phyloP scores from a whole-genome alignment of 495 filamentous ascomycete species.

The Aspergillus biplanus region DNA sequence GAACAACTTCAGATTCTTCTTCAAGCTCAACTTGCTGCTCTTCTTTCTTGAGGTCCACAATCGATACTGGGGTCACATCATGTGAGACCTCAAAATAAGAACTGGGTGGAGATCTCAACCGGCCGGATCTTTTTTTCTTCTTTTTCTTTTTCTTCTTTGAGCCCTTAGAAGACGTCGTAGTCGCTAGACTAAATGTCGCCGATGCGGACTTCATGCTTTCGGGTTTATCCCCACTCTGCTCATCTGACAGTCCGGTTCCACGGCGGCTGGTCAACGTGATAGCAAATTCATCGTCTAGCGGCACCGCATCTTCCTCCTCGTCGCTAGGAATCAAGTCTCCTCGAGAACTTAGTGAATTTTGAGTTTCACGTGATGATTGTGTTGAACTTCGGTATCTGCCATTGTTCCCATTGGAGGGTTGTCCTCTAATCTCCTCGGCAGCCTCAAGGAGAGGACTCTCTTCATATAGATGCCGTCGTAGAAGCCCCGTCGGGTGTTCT shows the following conservation, averaged over 20 bases:
- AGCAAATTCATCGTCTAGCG: constrained; percentile 90
- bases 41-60: constrained; percentile 76
- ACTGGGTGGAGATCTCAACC: constrained; percentile 30
- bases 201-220: constrained; percentile 63
- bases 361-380: constrained; percentile 76
- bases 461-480: constrained; percentile 54
- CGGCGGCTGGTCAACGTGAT: constrained; percentile 69
- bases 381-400: constrained; percentile 77
- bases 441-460: constrained; percentile 73
- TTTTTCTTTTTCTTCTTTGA: constrained; percentile 40
- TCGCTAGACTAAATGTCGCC: constrained; percentile 59
- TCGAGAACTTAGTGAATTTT: constrained; percentile 89
- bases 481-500: constrained; percentile 71
- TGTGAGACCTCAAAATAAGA: constrained; percentile 31
- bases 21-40: constrained; percentile 68
- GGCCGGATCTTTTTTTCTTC: constrained; percentile 29
- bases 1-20: constrained; percentile 72
- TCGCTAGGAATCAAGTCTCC: constrained; percentile 94
- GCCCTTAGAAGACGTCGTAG: constrained; percentile 52
- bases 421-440: constrained; percentile 50
- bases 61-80: constrained; percentile 50
- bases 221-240: constrained; percentile 72
- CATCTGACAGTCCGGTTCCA: constrained; percentile 64
- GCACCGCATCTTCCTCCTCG: constrained; percentile 89
- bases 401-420: constrained; percentile 39